Base-by-base conservation (phyloP, 1,284 basidiomycete genomes). In the Cryptococcus amylolentus region DNA sequence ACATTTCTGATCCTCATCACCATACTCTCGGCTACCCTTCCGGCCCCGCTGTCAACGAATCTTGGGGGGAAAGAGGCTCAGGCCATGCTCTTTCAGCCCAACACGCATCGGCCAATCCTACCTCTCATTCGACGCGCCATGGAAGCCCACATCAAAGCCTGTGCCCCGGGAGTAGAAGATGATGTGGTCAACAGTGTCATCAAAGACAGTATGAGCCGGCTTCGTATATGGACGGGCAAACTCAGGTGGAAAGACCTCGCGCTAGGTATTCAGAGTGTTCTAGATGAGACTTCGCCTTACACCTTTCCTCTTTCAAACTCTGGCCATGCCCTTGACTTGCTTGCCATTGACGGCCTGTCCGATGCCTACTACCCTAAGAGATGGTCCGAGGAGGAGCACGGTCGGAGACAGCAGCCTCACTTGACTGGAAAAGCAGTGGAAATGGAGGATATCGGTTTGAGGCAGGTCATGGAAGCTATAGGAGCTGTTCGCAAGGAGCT, bases 291-390 rank as follows among this genome's bases (percentile, higher is more conserved):
- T 23, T 49, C 47, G 26, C 4, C 57, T 52, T 13, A 27, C 20
- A 10, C 28, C 49, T 10, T 40, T 35, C 27, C 13, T 45, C 20
- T 18, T 51, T 14, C 27, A 12, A 26, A 27, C 16, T 28, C 45
- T 12, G 45, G 27, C 9, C 45, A 49, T 13, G 40, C 42, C 8
- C 26, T 70, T 40, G 66, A 65, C 45, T 39, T 76, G 26, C 57
- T 77, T 1, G 57, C 71, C 6, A 61, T 69, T 26, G 76, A 78
- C 51, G 76, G 75, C 3, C 66, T 78, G 35, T 65, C 58, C 5
- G 72, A 75, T 51, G 65, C 65, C 1, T 74, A 66, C 56, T 77
- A 73, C 66, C 67, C 70, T 0, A 62, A 72, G 20, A 49, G 71
- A 40, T 73, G 70, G 69, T 55, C 59, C 0, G 67, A 68, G 5